A percentile compares a stretch with the other conserved stretches of the same genome.
Evolutionary conservation across 1,139 yeast genomes (phyloP).

Genomic region (Pichia norvegensis): DNA sequence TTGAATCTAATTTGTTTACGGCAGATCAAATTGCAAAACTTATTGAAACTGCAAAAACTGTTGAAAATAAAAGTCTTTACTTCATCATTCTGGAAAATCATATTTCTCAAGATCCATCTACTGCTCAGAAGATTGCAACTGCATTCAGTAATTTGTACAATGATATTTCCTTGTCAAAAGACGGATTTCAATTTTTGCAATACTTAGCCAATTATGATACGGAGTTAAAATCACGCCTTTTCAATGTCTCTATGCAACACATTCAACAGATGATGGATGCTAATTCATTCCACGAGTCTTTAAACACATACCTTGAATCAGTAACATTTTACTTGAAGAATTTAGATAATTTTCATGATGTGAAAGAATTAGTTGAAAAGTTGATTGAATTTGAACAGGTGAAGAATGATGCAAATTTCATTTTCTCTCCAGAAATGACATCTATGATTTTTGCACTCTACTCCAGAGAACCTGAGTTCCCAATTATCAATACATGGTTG

Average conservation of each 20-base stretch:
- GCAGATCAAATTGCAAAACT: conserved; percentile 2
- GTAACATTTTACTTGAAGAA: background rate
- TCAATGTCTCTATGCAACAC: conserved; percentile 5
- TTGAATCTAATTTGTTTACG: background rate
- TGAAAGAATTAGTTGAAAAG: conserved; percentile 1
- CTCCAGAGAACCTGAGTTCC: background rate
- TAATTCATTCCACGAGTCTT: background rate
- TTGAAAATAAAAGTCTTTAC: background rate
- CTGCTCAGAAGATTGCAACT: background rate
- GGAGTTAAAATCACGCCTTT: conserved; percentile 3
- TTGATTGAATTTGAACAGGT: conserved; percentile 13
- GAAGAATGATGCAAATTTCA: conserved; percentile 21
- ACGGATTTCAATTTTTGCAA: conserved; percentile 16
- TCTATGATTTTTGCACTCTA: conserved; percentile 8
- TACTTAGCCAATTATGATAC: conserved; percentile 3
- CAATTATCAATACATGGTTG: conserved; percentile 31
- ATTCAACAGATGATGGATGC: conserved; percentile 6
- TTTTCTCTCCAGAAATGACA: conserved; percentile 25
- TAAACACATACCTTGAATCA: conserved; percentile 11
- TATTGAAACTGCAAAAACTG: background rate
- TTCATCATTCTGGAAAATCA: conserved; percentile 3
- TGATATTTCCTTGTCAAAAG: background rate
- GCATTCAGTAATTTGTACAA: background rate
- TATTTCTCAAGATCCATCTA: background rate
- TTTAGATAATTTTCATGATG: background rate